Evolutionary conservation across 106 monocot species (phyloP).

Genomic region (Phalaenopsis equestris): DNA sequence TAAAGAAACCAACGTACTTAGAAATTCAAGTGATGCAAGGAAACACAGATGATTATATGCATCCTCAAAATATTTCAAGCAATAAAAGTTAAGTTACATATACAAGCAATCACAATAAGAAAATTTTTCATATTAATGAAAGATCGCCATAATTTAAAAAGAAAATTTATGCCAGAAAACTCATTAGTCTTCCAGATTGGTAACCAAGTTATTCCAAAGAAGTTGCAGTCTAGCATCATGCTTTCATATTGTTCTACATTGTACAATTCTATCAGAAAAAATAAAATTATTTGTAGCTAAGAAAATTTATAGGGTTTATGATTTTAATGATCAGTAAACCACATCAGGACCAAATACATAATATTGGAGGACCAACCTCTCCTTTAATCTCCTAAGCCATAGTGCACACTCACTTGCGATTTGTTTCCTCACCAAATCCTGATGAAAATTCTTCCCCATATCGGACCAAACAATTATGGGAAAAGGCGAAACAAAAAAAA

Average conservation of each 20-base stretch:
- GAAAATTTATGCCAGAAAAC: not conserved
- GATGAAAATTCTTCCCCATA: too few species aligned
- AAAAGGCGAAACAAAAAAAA: too few species aligned
- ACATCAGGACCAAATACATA: not conserved
- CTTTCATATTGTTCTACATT: not conserved
- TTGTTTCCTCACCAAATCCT: too few species aligned
- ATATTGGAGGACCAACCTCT: not conserved
- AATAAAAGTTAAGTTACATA: not conserved
- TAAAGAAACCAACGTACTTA: not conserved
- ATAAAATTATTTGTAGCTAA: not conserved
- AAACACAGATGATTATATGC: not conserved
- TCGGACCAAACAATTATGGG: too few species aligned
- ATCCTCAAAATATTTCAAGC: not conserved
- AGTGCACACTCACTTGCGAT: too few species aligned
- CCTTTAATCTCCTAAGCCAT: not conserved
- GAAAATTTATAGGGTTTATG: not conserved
- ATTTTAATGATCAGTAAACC: not conserved
- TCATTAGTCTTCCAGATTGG: not conserved
- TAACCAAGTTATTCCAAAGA: not conserved
- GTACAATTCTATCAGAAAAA: not conserved
- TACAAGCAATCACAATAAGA: not conserved
- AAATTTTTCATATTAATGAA: not conserved
- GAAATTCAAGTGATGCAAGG: not conserved
- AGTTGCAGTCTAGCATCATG: not conserved
- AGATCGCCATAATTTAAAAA: not conserved